Base-by-base conservation (phyloP, 1,284 basidiomycete species). In the Quambalaria eucalypti region DNA sequence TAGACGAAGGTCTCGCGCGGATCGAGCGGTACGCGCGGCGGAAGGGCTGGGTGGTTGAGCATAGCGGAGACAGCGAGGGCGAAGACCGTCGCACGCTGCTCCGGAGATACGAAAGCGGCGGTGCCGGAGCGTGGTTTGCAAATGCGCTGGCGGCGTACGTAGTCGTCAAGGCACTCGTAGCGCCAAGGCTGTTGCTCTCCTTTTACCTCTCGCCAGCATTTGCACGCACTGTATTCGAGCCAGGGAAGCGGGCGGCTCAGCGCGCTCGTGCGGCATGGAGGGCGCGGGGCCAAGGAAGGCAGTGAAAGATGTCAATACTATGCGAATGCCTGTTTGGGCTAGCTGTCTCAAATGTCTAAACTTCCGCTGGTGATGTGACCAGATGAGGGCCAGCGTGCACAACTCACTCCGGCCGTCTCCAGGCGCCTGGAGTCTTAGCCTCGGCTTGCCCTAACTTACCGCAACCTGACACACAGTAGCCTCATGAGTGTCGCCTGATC, bases 81-180 rank as follows among this genome's bases (percentile, higher is more conserved):
- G n/a, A n/a, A n/a, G n/a, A n/a, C n/a, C n/a, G n/a, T n/a, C n/a
- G 55, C 49, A 65, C 63, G 47, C 65, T 64, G 31, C 59, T 65
- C 26, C 63, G 61, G 60, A 58, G 28, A 47, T 46, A 31, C 50
- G 60, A 65, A 10, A 68, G 76, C 12, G 9, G 86, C 88, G 66
- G 84, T 85, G 0, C 57, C 21, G 69, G 65, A 21, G 59, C 64
- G 31, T n/a, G n/a, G n/a, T 69, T 74, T 31, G 68, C 71, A 23
- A 69, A 72, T 36, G 61, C 69, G 25, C 82, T 90, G 0, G 80
- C 90, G 21, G 90, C 90, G 0, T 96, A 93, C 73, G 84, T 84
- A 1, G 78, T 83, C 5, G 87, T 86, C 57, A 96, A 92, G 88
- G 87, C 86, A 0, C 76, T 90, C 12, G 70, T 89, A 2, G 88